Percentiles rank a stretch among this genome's conserved stretches.
These are phyloP conservation scores for Acer negundo DNA, from an alignment of 345 rosid species.

Conservation along the genomic window DNA sequence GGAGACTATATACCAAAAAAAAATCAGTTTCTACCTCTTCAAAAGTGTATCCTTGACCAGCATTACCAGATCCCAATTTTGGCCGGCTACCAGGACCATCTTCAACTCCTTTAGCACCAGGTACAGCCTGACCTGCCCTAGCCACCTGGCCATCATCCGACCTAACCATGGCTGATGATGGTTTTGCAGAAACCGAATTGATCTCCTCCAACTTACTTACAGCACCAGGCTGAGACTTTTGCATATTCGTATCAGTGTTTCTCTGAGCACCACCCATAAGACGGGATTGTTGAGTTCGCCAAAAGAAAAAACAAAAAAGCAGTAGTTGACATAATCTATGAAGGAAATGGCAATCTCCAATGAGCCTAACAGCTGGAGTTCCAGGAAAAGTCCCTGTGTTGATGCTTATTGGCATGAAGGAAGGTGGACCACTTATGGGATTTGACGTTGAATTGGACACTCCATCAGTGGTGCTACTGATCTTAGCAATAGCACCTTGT, in stretches of 20 bases:
- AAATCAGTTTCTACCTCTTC: constrained; percentile 67
- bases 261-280: constrained; percentile 51
- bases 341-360: constrained; percentile 99
- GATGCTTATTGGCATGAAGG: constrained; percentile 96
- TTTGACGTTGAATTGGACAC: constrained; percentile 61
- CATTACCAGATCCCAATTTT: constrained; percentile 93
- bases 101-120: constrained; percentile 83
- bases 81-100: constrained; percentile 73
- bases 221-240: constrained; percentile 72
- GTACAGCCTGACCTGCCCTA: constrained; percentile 59
- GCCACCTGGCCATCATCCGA: constrained; percentile 74
- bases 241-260: constrained; percentile 64
- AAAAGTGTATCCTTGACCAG: constrained; percentile 98
- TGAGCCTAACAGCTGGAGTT: constrained; percentile 99
- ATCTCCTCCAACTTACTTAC: constrained; percentile 81
- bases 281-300: constrained; percentile 70
- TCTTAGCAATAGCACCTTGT: constrained; percentile 97
- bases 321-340: constrained; percentile 96
- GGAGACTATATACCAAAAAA: background rate
- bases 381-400: constrained; percentile 99
- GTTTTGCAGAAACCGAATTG: constrained; percentile 62
- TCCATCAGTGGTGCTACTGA: constrained; percentile 84
- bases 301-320: constrained; percentile 91
- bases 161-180: constrained; percentile 54
- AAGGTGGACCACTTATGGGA: constrained; percentile 77